Evolutionary conservation across 2,329 filamentous ascomycete genomes (phyloP).

Genomic region (Arthroderma sp.): DNA sequence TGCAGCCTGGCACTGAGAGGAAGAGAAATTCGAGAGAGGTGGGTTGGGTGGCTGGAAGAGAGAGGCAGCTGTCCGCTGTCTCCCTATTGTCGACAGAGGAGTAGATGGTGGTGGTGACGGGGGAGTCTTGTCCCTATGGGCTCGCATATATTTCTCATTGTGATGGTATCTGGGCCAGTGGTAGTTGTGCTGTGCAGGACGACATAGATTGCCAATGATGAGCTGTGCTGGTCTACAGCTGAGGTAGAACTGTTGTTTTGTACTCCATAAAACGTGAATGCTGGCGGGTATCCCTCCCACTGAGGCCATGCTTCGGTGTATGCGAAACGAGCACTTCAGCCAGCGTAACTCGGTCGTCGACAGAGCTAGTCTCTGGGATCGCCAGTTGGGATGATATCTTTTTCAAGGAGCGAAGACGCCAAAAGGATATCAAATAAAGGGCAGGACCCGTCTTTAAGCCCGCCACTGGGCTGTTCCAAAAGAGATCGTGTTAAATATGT

Average conservation of each 20-base stretch:
- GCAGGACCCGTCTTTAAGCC: background rate
- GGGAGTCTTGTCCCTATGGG: background rate
- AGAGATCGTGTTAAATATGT: background rate
- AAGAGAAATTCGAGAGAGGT: background rate
- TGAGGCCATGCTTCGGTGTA: constrained; percentile 2
- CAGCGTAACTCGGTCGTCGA: background rate
- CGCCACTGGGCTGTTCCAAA: constrained; percentile 1
- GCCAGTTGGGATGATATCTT: background rate
- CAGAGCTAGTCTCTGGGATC: background rate
- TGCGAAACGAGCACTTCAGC: background rate
- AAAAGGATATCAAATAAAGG: background rate
- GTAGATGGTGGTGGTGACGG: constrained; percentile 8
- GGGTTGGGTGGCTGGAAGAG: background rate
- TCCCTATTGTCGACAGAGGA: constrained; percentile 1
- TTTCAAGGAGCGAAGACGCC: too few relatives aligned
- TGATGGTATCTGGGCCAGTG: constrained; percentile 4
- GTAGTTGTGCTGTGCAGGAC: background rate
- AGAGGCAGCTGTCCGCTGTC: background rate
- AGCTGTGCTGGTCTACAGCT: background rate
- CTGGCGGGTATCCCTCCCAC: background rate
- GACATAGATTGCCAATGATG: background rate
- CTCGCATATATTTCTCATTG: background rate
- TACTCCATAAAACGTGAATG: background rate
- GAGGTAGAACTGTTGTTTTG: constrained; percentile 2
- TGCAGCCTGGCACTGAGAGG: background rate